Conservation (phyloP, 805 yeast species). For the Yamadazyma nakazawae region DNA sequence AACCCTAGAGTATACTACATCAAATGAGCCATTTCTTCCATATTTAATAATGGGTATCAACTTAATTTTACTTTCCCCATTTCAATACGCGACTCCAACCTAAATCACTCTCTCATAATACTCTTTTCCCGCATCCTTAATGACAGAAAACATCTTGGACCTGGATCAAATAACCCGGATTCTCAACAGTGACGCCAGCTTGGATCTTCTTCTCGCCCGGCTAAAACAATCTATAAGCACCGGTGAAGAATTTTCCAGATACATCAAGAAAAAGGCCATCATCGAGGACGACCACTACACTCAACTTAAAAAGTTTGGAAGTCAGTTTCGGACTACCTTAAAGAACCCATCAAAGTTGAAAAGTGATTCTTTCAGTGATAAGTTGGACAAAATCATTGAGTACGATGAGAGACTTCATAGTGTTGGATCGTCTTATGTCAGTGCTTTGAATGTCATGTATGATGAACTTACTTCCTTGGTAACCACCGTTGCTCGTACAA, state of each 20-base stretch:
- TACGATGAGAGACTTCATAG: constrained; percentile 71
- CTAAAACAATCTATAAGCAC: constrained; percentile 77
- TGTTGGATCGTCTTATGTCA: constrained; percentile 73
- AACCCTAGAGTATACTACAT: no score
- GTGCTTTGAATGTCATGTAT: constrained; percentile 77
- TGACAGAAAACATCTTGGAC: constrained; percentile 8
- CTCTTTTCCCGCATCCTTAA: neutral
- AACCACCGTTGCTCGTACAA: constrained; percentile 61
- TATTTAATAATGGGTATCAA: no score
- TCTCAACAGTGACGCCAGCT: constrained; percentile 68
- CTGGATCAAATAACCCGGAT: constrained; percentile 43
- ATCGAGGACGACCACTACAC: constrained; percentile 76
- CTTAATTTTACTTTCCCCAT: neutral
- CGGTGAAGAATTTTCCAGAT: constrained; percentile 81
- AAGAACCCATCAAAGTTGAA: constrained; percentile 45
- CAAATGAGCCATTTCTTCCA: no score
- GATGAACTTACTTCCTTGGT: constrained; percentile 77
- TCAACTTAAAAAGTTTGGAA: constrained; percentile 69
- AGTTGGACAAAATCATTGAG: constrained; percentile 65
- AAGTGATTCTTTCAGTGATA: constrained; percentile 62
- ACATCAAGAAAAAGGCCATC: constrained; percentile 70
- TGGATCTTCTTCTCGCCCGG: constrained; percentile 67
- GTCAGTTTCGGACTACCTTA: constrained; percentile 49
- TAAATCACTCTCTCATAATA: neutral
- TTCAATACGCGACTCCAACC: neutral